Percentiles rank a stretch among this genome's conserved stretches.
Evolutionary conservation across 1,284 basidiomycete species (phyloP).

Genomic region (Boletus sp.): DNA sequence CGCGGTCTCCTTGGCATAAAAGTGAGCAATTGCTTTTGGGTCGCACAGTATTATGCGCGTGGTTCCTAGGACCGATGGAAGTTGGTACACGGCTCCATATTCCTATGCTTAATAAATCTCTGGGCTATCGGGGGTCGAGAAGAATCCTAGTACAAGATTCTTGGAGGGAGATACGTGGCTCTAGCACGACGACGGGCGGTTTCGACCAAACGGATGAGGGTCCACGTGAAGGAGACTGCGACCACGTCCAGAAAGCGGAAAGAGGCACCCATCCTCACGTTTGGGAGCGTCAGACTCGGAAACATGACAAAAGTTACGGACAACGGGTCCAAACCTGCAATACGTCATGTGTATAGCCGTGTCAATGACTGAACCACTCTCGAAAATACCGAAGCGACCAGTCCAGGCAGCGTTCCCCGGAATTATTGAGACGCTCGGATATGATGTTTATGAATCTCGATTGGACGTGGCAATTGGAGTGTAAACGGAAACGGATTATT

Average conservation of each 20-base stretch:
- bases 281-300: neutral
- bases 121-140: conserved; percentile 30
- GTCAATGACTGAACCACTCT: too few relatives aligned
- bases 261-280: neutral
- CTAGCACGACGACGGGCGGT: conserved; percentile 8
- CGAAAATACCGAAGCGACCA: too few relatives aligned
- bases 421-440: too few relatives aligned
- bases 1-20: conserved; percentile 50
- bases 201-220: conserved; percentile 14
- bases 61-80: conserved; percentile 43
- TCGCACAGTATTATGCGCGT: conserved; percentile 48
- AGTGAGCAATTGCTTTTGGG: conserved; percentile 52
- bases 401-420: too few relatives aligned
- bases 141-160: conserved; percentile 38
- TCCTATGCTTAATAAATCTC: conserved; percentile 40
- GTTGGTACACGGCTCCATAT: conserved; percentile 46
- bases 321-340: neutral
- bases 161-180: conserved; percentile 27
- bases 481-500: too few relatives aligned
- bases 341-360: too few relatives aligned
- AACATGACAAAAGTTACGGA: neutral
- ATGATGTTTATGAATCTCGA: too few relatives aligned
- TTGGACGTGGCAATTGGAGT: too few relatives aligned
- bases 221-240: conserved; percentile 19
- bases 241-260: conserved; percentile 5